Evolutionary conservation across 768 basidiomycete species (phyloP).

Genomic region (Tricholoma terreum): DNA sequence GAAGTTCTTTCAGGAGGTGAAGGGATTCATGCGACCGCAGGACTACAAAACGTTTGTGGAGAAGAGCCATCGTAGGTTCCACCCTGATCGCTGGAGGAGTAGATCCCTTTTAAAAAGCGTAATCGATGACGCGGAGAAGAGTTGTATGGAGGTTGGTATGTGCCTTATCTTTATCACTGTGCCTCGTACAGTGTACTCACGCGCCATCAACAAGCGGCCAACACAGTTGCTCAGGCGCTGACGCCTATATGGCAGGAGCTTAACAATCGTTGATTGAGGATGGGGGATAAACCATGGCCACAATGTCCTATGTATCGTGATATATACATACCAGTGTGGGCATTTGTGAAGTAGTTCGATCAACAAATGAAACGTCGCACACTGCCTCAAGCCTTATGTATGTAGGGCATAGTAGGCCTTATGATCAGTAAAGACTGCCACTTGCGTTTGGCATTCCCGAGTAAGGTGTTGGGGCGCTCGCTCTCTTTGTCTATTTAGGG

Average conservation of each 20-base stretch:
- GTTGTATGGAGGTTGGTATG: conserved; percentile 63
- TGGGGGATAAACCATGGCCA: no score
- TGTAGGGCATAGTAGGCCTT: no score
- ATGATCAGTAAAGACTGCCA: no score
- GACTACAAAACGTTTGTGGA: conserved; percentile 67
- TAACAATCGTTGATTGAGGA: conserved; percentile 16
- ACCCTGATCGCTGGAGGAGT: conserved; percentile 78
- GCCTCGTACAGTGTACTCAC: not conserved
- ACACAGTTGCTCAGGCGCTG: conserved; percentile 69
- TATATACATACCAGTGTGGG: no score
- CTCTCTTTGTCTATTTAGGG: not conserved
- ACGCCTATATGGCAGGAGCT: conserved; percentile 63
- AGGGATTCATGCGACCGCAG: conserved; percentile 49
- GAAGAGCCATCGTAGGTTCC: conserved; percentile 71
- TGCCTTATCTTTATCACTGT: conserved; percentile 3
- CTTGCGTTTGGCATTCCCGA: no score
- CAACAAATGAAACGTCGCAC: no score
- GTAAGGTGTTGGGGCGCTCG: no score
- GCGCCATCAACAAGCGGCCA: conserved; percentile 35
- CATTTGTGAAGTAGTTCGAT: no score
- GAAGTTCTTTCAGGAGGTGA: conserved; percentile 59
- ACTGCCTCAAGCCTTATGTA: no score
- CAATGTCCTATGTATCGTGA: not conserved
- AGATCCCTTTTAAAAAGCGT: conserved; percentile 59
- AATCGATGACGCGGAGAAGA: conserved; percentile 52